Evolutionary conservation across 352 stramenopile species (phyloP), one percentile per base, ranked within the genome.

Genomic region (Phytophthora niederhauseri): DNA sequence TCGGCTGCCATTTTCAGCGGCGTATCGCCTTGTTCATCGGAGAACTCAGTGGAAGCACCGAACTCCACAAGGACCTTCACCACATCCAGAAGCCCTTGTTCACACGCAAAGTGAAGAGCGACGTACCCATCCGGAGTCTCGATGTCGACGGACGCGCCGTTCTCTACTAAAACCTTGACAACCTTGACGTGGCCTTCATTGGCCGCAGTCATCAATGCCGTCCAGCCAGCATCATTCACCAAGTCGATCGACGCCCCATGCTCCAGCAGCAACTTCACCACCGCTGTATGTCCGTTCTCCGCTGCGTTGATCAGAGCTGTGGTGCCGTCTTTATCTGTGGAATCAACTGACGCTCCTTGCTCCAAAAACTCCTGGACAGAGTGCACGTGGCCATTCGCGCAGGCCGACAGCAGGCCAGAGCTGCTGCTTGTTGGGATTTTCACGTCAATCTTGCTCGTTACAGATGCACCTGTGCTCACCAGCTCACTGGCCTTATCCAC

Each of bases 1-100:
- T 60, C n/a, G 9, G 22, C 20, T 12, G 60, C 60, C 17, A n/a
- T 54, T 52, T 60, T 61, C n/a, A 61, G 19, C 9, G 38, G 36
- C 6, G 34, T 66, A n/a, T 38, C 57, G 12, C 50, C 60, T 48
- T 45, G 11, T 43, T 59, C 31, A 22, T 60, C 26, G 4, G 28
- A 3, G 36, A 65, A 17, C 15, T 49, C 41, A 49, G 19, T 38
- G 4, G 58, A 49, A 12, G 58, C 58, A n/a, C 46, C 46, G 19
- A 20, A 26, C 19, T 55, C 19, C 4, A 64, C 28, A 4, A 64
- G 43, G 4, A 64, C 3, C 26, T 64, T 61, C 14, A 38, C 55
- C 12, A 61, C 36, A 9, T 61, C 34, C 7, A 22, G 9, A n/a
- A 52, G 28, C 20, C 22, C 7, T 38, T 15, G 14, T 20, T 48